phyloP scores from a whole-genome alignment of 257 asterid species.

The Lavandula angustifolia region DNA sequence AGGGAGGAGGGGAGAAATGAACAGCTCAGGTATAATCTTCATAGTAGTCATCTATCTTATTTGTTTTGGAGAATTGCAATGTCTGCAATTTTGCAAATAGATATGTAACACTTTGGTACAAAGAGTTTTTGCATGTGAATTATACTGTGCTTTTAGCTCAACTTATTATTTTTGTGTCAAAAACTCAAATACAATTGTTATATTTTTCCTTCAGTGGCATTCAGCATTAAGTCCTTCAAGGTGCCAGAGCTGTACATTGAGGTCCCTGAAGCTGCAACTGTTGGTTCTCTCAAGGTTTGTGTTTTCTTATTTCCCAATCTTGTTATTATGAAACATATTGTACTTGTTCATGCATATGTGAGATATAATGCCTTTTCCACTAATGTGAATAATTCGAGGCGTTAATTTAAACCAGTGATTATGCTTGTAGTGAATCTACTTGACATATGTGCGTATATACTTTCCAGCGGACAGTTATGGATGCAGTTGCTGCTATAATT shows the following conservation, averaged over 20 bases:
- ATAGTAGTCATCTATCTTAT: conserved; percentile 39
- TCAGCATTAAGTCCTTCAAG: conserved; percentile 91
- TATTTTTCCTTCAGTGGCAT: conserved; percentile 56
- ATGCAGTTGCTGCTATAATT: conserved; percentile 66
- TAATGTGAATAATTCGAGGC: neutral
- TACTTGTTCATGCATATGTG: neutral
- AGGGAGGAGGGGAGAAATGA: conserved; percentile 42
- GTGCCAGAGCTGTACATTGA: conserved; percentile 94
- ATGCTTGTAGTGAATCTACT: neutral
- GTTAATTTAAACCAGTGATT: conserved; percentile 11
- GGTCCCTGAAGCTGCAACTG: conserved; percentile 90
- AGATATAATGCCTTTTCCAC: neutral
- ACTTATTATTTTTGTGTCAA: neutral
- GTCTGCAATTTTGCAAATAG: conserved; percentile 28
- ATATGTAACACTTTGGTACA: conserved; percentile 45
- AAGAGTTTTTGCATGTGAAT: conserved; percentile 4
- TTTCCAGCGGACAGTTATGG: conserved; percentile 73
- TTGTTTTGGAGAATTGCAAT: conserved; percentile 15
- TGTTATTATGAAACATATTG: neutral
- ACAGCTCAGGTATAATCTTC: conserved; percentile 31
- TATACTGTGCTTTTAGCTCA: conserved; percentile 16
- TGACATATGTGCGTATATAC: conserved; percentile 9
- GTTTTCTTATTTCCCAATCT: conserved; percentile 11
- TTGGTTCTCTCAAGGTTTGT: conserved; percentile 89
- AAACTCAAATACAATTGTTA: conserved; percentile 21